Evolutionary conservation across 805 yeast species (phyloP).

Genomic region (Schizosaccharomyces japonicus): DNA sequence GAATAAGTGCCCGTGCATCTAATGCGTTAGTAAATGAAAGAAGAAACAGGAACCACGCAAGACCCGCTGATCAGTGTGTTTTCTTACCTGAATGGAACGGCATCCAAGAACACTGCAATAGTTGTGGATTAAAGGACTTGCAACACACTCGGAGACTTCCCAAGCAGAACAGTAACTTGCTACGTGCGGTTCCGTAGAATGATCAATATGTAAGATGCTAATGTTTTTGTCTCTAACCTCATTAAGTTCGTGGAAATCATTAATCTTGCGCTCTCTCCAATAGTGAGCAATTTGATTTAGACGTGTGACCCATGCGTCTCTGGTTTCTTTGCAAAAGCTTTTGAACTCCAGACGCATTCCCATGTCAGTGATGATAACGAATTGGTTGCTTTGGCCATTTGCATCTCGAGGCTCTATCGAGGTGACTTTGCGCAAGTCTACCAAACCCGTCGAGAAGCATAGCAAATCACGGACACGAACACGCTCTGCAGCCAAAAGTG

Average conservation of each 20-base stretch:
- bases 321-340: not conserved
- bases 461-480: not conserved
- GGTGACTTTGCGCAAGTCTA: not conserved
- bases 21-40: not conserved
- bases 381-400: not conserved
- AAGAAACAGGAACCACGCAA: too few species aligned
- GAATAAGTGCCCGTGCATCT: not conserved
- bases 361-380: not conserved
- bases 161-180: not conserved
- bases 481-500: not conserved
- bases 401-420: not conserved
- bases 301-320: not conserved
- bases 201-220: not conserved
- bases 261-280: not conserved
- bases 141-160: slow-evolving; percentile 1
- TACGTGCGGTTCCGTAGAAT: not conserved
- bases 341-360: not conserved
- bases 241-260: not conserved
- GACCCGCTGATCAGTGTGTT: too few species aligned
- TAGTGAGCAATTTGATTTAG: not conserved
- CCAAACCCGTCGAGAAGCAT: not conserved
- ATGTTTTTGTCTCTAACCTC: not conserved
- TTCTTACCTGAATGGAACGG: not conserved
- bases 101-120: slow-evolving; percentile 1
- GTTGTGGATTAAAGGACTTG: not conserved